Percentiles rank a stretch among this genome's conserved stretches.
Evolutionary conservation across 177 flowering plant species (phyloP).

Genomic region (Vitis hybrid): DNA sequence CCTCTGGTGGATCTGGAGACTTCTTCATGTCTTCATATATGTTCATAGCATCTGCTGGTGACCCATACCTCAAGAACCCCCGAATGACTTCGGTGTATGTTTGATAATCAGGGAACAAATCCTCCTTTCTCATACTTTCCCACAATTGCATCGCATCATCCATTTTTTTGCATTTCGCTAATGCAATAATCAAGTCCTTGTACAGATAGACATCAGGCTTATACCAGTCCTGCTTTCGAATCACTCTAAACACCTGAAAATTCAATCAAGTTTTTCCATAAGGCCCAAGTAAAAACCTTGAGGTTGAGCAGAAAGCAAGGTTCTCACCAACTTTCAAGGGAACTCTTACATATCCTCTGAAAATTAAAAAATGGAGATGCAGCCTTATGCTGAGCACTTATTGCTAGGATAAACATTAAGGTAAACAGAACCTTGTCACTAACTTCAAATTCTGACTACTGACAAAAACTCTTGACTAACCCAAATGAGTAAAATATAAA

Average conservation of each 20-base stretch:
- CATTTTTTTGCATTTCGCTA: conserved; percentile 70
- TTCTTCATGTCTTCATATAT: conserved; percentile 89
- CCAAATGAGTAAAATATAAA: neutral
- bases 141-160: conserved; percentile 77
- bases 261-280: conserved; percentile 4
- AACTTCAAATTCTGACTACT: too few species aligned
- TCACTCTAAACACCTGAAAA: conserved; percentile 62
- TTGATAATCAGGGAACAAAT: conserved; percentile 77
- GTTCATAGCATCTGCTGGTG: conserved; percentile 96
- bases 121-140: conserved; percentile 78
- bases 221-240: conserved; percentile 78
- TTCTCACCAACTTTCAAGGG: neutral
- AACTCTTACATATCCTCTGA: too few species aligned
- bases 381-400: too few species aligned
- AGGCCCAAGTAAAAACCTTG: conserved; percentile 1
- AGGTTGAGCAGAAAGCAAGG: conserved; percentile 2
- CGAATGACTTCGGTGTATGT: conserved; percentile 83
- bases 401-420: too few species aligned
- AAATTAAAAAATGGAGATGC: too few species aligned
- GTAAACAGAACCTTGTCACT: too few species aligned
- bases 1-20: conserved; percentile 91
- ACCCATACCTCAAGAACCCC: conserved; percentile 78
- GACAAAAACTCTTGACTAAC: neutral
- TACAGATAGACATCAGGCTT: conserved; percentile 73
- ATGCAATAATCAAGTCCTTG: conserved; percentile 73